Evolutionary conservation across 495 filamentous ascomycete species (phyloP).

Genomic region (Trypethelium eluteriae): DNA sequence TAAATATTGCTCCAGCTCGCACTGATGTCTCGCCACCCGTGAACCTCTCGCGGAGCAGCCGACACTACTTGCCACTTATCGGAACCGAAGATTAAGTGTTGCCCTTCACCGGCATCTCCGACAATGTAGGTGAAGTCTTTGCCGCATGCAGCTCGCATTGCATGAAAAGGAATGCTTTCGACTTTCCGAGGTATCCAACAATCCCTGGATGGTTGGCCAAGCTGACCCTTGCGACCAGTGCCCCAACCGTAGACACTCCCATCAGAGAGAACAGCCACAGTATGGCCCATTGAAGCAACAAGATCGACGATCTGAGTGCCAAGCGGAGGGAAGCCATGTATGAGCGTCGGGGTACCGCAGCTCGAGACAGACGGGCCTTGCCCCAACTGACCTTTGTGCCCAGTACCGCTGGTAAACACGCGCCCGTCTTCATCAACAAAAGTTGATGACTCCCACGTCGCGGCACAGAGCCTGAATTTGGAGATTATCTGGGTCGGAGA

Average conservation of each 20-base stretch:
- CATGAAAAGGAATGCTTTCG: slow-evolving; percentile 45
- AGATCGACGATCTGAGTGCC: slow-evolving; percentile 48
- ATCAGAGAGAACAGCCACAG: slow-evolving; percentile 61
- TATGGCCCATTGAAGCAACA: slow-evolving; percentile 67
- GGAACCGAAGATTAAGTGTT: slow-evolving; percentile 56
- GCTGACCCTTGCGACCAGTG: slow-evolving; percentile 70
- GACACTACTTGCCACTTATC: slow-evolving; percentile 60
- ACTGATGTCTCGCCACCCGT: slow-evolving; percentile 51
- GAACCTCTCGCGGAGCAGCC: slow-evolving; percentile 28
- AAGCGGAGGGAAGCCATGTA: slow-evolving; percentile 55
- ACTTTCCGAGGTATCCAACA: slow-evolving; percentile 55
- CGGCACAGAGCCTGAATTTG: slow-evolving; percentile 43
- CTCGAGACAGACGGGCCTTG: slow-evolving; percentile 39
- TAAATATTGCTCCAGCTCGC: slow-evolving; percentile 81
- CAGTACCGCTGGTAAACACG: slow-evolving; percentile 58
- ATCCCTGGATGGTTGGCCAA: slow-evolving; percentile 48
- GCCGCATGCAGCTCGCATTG: slow-evolving; percentile 61
- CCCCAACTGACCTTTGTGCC: slow-evolving; percentile 65
- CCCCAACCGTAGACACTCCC: slow-evolving; percentile 88
- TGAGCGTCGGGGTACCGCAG: slow-evolving; percentile 25
- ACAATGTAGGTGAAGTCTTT: slow-evolving; percentile 72
- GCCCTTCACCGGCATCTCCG: slow-evolving; percentile 45
- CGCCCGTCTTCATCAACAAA: slow-evolving; percentile 43
- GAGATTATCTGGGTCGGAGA: background rate
- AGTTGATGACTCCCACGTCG: slow-evolving; percentile 68